These are phyloP conservation scores for Termitomyces sp. DNA, from an alignment of 768 basidiomycete genomes.

Conservation along the genomic window DNA sequence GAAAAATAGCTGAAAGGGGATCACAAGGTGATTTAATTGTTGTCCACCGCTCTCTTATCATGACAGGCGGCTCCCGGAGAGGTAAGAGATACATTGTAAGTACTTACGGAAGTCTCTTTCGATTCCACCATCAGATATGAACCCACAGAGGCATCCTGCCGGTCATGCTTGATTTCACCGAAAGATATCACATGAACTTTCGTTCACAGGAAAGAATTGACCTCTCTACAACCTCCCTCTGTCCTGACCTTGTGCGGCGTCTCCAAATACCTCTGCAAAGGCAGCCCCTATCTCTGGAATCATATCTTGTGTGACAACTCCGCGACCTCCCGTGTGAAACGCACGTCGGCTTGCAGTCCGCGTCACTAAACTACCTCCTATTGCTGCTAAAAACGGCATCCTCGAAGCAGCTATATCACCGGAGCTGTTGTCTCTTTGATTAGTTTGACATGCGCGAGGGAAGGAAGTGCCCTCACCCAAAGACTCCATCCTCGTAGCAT, in stretches of 20 bases:
- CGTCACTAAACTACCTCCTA: constrained; percentile 86
- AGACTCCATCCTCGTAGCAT: constrained; percentile 83
- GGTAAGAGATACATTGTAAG: background rate
- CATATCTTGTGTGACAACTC: constrained; percentile 81
- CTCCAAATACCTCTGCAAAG: constrained; percentile 70
- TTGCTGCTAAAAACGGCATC: constrained; percentile 79
- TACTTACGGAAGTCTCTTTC: too few species aligned
- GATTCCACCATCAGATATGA: background rate
- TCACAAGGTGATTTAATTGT: background rate
- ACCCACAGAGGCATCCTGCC: background rate
- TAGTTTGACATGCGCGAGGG: background rate
- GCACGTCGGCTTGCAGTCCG: constrained; percentile 76
- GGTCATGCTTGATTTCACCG: too few species aligned
- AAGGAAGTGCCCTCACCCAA: constrained; percentile 46
- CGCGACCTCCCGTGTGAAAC: constrained; percentile 71
- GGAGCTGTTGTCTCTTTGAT: background rate
- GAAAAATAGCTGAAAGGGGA: constrained; percentile 1
- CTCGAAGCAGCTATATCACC: constrained; percentile 44
- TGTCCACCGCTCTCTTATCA: background rate
- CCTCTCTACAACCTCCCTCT: constrained; percentile 29
- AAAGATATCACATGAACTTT: background rate
- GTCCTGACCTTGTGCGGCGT: constrained; percentile 34
- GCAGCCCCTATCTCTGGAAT: constrained; percentile 58
- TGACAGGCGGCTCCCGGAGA: background rate
- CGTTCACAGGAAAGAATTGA: background rate